These are phyloP conservation scores for Monascus purpureus DNA, from an alignment of 495 filamentous ascomycete genomes.

Conservation along the genomic window DNA sequence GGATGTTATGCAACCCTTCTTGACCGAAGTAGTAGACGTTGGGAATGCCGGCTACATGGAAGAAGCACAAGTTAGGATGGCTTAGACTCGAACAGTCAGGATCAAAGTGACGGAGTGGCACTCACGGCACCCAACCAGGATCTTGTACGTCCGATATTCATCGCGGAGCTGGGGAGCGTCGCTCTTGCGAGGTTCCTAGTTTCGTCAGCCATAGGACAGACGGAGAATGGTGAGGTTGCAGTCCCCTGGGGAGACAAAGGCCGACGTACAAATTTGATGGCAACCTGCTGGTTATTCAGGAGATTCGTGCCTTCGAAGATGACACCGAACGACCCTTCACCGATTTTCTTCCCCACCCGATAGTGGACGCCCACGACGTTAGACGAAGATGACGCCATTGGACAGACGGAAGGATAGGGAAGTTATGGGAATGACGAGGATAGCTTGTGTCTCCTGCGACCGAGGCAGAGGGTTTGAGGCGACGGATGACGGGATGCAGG, in stretches of 20 bases:
- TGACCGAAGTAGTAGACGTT: constrained; percentile 99
- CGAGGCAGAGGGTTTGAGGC: too few relatives aligned
- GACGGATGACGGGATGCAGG: too few relatives aligned
- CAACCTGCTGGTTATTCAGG: constrained; percentile 97
- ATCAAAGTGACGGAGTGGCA: constrained; percentile 17
- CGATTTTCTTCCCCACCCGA: constrained; percentile 97
- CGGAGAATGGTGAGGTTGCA: not conserved
- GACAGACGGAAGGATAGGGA: constrained; percentile 2
- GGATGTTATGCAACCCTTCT: constrained; percentile 97
- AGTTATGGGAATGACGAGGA: constrained; percentile 9
- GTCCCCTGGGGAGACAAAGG: too few relatives aligned
- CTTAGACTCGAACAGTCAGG: constrained; percentile 1
- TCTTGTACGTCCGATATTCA: constrained; percentile 99
- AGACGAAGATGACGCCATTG: constrained; percentile 86
- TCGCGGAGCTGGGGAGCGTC: constrained; percentile 96
- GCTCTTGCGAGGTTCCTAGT: constrained; percentile 92
- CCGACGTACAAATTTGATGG: constrained; percentile 92
- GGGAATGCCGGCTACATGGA: constrained; percentile 74
- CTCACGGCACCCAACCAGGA: constrained; percentile 97
- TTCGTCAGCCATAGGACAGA: not conserved
- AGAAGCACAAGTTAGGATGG: constrained; percentile 7
- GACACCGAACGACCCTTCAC: constrained; percentile 96
- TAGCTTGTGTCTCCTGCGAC: too few relatives aligned
- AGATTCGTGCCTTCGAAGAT: constrained; percentile 99
- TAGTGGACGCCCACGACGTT: constrained; percentile 99